Conservation (phyloP, 352 stramenopile genomes). For the Globisporangium viniferum region DNA sequence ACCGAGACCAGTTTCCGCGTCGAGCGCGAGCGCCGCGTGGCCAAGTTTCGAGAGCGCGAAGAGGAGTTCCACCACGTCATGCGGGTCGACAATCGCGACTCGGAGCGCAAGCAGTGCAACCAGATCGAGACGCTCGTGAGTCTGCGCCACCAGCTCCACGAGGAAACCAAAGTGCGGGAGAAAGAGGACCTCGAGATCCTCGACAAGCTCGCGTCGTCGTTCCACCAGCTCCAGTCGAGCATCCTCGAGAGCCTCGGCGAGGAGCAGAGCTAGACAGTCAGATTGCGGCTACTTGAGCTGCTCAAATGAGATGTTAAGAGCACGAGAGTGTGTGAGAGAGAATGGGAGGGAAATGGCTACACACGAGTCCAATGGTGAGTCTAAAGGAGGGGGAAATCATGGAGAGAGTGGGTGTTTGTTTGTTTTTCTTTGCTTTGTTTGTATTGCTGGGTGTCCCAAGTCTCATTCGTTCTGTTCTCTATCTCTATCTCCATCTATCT, state of each 20-base stretch:
- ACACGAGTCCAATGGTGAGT: not conserved
- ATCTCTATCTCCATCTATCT: not conserved
- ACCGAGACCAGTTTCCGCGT: slow-evolving; percentile 60
- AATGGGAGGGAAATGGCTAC: not conserved
- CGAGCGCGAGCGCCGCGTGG: slow-evolving; percentile 56
- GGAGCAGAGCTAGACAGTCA: slow-evolving; percentile 6
- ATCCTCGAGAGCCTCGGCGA: slow-evolving; percentile 83
- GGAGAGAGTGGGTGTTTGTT: not conserved
- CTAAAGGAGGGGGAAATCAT: not conserved
- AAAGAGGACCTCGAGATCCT: slow-evolving; percentile 77
- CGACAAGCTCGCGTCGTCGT: slow-evolving; percentile 74
- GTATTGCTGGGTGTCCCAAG: not conserved
- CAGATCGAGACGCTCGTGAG: slow-evolving; percentile 51
- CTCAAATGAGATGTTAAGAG: not conserved
- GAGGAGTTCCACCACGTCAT: slow-evolving; percentile 69
- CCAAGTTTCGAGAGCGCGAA: slow-evolving; percentile 58
- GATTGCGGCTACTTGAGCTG: not conserved
- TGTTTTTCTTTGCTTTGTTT: not conserved
- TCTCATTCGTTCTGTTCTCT: not conserved
- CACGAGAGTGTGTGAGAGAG: not conserved
- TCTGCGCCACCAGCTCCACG: slow-evolving; percentile 46
- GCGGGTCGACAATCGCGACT: slow-evolving; percentile 59
- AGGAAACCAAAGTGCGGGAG: slow-evolving; percentile 47
- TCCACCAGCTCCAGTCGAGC: slow-evolving; percentile 72
- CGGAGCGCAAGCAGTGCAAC: slow-evolving; percentile 40